Evolutionary conservation across 495 filamentous ascomycete genomes (phyloP).

Genomic region (Penicillium steckii): DNA sequence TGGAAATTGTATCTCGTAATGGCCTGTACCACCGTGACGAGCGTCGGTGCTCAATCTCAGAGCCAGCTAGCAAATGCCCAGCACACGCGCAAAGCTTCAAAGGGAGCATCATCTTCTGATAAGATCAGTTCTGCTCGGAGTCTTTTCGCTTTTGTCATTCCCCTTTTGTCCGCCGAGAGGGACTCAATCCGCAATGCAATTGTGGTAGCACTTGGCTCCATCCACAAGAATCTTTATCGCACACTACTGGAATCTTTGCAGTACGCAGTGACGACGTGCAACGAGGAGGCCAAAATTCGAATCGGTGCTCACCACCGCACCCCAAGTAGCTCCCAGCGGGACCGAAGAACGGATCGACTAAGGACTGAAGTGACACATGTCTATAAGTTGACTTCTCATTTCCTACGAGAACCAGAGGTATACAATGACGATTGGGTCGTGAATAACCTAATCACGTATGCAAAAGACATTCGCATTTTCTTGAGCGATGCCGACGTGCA

Average conservation of each 20-base stretch:
- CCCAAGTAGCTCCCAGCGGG: constrained; percentile 71
- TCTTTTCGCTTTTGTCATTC: constrained; percentile 87
- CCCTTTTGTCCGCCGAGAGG: constrained; percentile 74
- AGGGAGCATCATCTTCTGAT: constrained; percentile 64
- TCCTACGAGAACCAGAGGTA: constrained; percentile 74
- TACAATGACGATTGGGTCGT: constrained; percentile 92
- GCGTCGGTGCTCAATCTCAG: constrained; percentile 67
- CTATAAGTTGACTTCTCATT: constrained; percentile 90
- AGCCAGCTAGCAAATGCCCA: constrained; percentile 61
- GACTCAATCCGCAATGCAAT: constrained; percentile 82
- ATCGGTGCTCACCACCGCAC: constrained; percentile 73
- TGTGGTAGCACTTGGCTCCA: constrained; percentile 88
- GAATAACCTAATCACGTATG: constrained; percentile 83
- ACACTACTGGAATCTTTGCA: constrained; percentile 89
- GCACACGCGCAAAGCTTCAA: constrained; percentile 82
- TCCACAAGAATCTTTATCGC: constrained; percentile 93
- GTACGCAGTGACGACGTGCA: constrained; percentile 74
- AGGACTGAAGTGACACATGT: constrained; percentile 94
- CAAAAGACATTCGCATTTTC: constrained; percentile 90
- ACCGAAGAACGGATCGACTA: constrained; percentile 76
- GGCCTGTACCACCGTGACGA: constrained; percentile 92
- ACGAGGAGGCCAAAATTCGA: constrained; percentile 84
- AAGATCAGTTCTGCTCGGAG: constrained; percentile 85
- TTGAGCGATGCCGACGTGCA: constrained; percentile 92
- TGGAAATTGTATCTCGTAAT: constrained; percentile 99